A percentile compares a stretch with the other conserved stretches of the same genome.
Conservation (phyloP, 1,284 basidiomycete genomes). For the Rhizoctonia solani region DNA sequence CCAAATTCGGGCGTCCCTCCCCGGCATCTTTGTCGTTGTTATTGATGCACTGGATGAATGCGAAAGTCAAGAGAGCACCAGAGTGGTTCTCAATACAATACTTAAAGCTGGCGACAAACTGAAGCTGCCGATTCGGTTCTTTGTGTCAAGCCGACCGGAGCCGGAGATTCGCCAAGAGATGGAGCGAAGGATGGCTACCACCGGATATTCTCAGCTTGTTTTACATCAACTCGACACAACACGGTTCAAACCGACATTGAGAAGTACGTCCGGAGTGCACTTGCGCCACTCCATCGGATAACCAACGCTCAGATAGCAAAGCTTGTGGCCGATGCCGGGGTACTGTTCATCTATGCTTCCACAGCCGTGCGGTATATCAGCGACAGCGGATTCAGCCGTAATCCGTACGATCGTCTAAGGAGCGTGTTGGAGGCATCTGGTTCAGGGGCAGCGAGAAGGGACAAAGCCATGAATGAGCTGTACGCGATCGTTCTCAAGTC, state of each 20-base stretch:
- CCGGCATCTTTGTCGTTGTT: neutral
- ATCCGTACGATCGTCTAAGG: neutral
- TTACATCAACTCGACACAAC: constrained; percentile 1
- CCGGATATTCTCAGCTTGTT: neutral
- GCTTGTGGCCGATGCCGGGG: neutral
- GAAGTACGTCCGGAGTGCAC: neutral
- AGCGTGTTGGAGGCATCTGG: neutral
- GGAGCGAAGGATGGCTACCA: neutral
- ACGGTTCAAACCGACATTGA: neutral
- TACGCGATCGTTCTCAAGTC: neutral
- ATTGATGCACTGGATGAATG: constrained; percentile 1
- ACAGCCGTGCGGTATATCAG: neutral
- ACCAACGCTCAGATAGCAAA: no score
- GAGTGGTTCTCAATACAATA: neutral
- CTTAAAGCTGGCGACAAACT: neutral
- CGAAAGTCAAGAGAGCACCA: neutral
- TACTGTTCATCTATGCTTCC: constrained; percentile 15
- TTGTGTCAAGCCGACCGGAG: neutral
- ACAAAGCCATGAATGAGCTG: neutral
- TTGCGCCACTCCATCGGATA: no score
- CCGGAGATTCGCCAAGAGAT: neutral
- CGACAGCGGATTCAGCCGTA: neutral
- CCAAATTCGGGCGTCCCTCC: neutral
- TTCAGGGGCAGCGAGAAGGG: neutral
- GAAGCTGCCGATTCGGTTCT: neutral